Percentiles rank a stretch among this genome's conserved stretches.
These are phyloP conservation scores for Coniochaeta hoffmannii DNA, from an alignment of 2,329 filamentous ascomycete genomes.

Conservation along the genomic window DNA sequence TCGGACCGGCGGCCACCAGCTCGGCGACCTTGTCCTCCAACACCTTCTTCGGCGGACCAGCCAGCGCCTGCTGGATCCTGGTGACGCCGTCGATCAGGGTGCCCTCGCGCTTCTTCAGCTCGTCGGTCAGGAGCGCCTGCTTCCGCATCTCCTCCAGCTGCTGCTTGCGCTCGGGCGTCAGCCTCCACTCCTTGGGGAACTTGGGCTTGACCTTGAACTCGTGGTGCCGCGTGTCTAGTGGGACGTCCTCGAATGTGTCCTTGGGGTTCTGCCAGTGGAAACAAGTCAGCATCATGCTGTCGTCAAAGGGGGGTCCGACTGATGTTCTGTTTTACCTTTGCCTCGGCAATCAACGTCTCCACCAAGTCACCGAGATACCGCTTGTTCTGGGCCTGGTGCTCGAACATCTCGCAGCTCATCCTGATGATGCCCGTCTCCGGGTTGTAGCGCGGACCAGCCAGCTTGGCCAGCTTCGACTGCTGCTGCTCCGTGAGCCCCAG, in stretches of 20 bases:
- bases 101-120: conserved; percentile 43
- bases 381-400: conserved; percentile 93
- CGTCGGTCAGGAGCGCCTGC: conserved; percentile 44
- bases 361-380: conserved; percentile 81
- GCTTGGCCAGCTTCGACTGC: conserved; percentile 75
- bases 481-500: conserved; percentile 62
- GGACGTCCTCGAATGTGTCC: conserved; percentile 83
- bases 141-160: conserved; percentile 57
- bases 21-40: conserved; percentile 11
- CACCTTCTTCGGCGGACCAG: conserved; percentile 8
- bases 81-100: conserved; percentile 50
- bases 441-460: conserved; percentile 81
- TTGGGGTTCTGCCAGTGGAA: conserved; percentile 52
- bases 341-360: conserved; percentile 63
- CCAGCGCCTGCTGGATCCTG: conserved; percentile 34
- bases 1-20: conserved; percentile 14
- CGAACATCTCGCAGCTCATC: conserved; percentile 85
- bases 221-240: conserved; percentile 83
- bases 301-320: background rate
- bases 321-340: conserved; percentile 45
- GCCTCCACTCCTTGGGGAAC: conserved; percentile 77
- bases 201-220: conserved; percentile 56
- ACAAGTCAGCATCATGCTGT: background rate
- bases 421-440: conserved; percentile 72
- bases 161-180: conserved; percentile 62